Evolutionary conservation across 2,329 filamentous ascomycete genomes (phyloP).

Genomic region (Scedosporium apiospermum): DNA sequence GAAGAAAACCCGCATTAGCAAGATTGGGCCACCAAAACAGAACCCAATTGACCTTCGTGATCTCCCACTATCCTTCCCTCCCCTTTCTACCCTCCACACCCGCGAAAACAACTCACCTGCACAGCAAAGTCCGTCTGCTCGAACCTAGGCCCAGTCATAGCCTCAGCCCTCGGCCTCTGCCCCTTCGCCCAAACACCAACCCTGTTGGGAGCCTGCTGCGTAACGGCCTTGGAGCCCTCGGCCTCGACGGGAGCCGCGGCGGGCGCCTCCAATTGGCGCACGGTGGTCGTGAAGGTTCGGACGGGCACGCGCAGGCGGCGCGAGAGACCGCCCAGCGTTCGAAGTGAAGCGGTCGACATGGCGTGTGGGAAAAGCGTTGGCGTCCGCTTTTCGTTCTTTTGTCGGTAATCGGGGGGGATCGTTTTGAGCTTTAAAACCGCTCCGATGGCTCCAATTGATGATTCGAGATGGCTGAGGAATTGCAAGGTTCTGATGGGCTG

Average conservation of each 20-base stretch:
- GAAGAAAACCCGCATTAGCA: neutral
- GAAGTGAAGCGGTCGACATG: constrained; percentile 37
- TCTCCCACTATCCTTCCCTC: neutral
- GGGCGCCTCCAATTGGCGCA: constrained; percentile 35
- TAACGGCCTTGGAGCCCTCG: neutral
- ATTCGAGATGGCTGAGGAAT: no score
- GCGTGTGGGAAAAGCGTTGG: no score
- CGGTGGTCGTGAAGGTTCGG: constrained; percentile 39
- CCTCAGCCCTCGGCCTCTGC: constrained; percentile 70
- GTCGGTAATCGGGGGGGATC: no score
- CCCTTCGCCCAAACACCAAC: constrained; percentile 71
- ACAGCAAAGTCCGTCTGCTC: constrained; percentile 91
- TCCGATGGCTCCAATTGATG: no score
- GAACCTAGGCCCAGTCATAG: constrained; percentile 90
- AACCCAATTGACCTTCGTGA: neutral
- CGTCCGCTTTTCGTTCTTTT: no score
- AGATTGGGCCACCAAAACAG: neutral
- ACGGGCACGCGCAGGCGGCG: constrained; percentile 32
- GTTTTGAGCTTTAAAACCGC: no score
- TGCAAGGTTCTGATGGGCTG: no score
- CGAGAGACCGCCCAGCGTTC: constrained; percentile 32
- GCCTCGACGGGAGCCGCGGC: constrained; percentile 28
- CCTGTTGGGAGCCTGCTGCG: constrained; percentile 75
- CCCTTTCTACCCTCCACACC: neutral
- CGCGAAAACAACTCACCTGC: constrained; percentile 54